A percentile compares a stretch with the other conserved stretches of the same genome.
Evolutionary conservation across 352 stramenopile genomes (phyloP).

Genomic region (Pythium folliculosum): DNA sequence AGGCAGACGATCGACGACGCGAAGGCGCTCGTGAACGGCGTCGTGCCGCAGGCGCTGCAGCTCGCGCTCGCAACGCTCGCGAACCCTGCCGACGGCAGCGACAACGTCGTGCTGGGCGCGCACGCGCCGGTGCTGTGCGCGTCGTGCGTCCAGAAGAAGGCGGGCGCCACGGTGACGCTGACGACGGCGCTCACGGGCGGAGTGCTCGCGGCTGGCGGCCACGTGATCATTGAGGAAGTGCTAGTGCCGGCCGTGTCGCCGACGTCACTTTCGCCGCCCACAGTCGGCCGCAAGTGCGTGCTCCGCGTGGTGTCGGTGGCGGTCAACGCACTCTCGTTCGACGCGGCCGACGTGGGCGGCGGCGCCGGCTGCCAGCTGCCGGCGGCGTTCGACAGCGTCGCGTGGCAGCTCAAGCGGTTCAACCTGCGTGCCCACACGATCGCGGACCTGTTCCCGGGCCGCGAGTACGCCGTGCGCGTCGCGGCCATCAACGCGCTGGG

Average conservation of each 20-base stretch:
- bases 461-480: conserved; percentile 70
- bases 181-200: conserved; percentile 32
- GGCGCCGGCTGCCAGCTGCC: conserved; percentile 46
- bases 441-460: conserved; percentile 57
- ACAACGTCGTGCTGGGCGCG: conserved; percentile 36
- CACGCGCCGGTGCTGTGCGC: conserved; percentile 46
- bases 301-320: conserved; percentile 32
- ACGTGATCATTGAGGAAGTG: conserved; percentile 72
- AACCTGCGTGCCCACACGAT: conserved; percentile 65
- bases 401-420: conserved; percentile 61
- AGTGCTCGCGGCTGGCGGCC: conserved; percentile 31
- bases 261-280: conserved; percentile 49
- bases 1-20: conserved; percentile 45
- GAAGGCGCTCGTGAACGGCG: conserved; percentile 35
- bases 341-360: conserved; percentile 19
- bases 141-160: conserved; percentile 62
- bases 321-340: conserved; percentile 20
- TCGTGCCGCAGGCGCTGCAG: conserved; percentile 38
- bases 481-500: conserved; percentile 41
- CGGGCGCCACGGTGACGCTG: conserved; percentile 34
- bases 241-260: conserved; percentile 28
- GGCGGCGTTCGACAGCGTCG: conserved; percentile 47
- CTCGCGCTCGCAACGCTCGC: conserved; percentile 39
- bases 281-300: conserved; percentile 43
- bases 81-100: conserved; percentile 18